phyloP scores from a whole-genome alignment of 371 early-diverging fungal genomes.

The Syncephalastrum sp. region DNA sequence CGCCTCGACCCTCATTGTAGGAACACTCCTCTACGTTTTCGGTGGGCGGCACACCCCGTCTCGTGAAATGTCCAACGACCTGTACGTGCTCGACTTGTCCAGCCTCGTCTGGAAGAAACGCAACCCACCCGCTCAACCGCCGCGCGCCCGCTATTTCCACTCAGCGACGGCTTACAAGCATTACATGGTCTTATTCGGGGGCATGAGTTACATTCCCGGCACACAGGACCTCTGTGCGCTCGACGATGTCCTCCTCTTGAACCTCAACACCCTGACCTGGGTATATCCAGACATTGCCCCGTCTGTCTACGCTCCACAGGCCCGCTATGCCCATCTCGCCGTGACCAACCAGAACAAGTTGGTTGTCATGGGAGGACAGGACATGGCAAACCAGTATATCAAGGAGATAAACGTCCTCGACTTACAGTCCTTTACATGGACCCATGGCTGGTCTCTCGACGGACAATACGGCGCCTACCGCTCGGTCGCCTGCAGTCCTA shows the following conservation, averaged over 20 bases:
- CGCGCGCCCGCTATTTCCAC: constrained; percentile 72
- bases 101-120: constrained; percentile 54
- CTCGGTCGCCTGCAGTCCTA: constrained; percentile 58
- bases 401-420: constrained; percentile 73
- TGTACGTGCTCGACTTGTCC: constrained; percentile 64
- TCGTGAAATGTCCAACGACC: constrained; percentile 66
- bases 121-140: constrained; percentile 30
- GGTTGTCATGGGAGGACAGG: constrained; percentile 75
- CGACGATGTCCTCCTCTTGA: constrained; percentile 66
- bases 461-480: constrained; percentile 77
- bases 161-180: constrained; percentile 63
- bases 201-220: constrained; percentile 50
- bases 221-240: constrained; percentile 48
- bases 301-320: constrained; percentile 51
- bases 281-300: constrained; percentile 41
- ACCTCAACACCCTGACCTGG: constrained; percentile 59
- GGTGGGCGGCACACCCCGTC: constrained; percentile 70
- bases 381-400: constrained; percentile 67
- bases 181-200: constrained; percentile 63
- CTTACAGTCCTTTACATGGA: constrained; percentile 59
- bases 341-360: constrained; percentile 55
- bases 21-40: constrained; percentile 63
- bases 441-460: constrained; percentile 55
- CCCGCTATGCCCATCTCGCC: constrained; percentile 73
- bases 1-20: constrained; percentile 60